Base-by-base conservation (phyloP, 2,329 filamentous ascomycete species). In the Stachybotrys elegans region DNA sequence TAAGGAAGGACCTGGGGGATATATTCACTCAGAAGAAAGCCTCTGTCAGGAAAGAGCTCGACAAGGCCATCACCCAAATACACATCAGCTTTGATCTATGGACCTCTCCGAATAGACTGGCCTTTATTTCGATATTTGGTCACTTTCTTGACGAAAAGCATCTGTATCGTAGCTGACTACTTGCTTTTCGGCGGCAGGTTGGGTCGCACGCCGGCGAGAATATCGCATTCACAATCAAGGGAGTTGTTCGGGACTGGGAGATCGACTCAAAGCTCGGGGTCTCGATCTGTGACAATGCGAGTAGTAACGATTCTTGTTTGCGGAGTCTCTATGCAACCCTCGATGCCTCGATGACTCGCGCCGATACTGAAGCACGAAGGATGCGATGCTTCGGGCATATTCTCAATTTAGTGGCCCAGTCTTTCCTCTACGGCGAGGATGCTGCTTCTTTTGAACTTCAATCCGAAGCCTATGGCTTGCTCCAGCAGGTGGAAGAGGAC, bases 391-490 rank as follows among this genome's bases (percentile, higher is more conserved):
- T 37, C n/a, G 35, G 35, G 6, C 40, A 48, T 19, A 45, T 36
- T 14, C 32, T 48, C 2, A 48, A 46, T 20, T 35, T 48, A 6
- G 17, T 46, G 11, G 32, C 46, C 6, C 22, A 25, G 5, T 36
- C 46, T 14, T 46, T 48, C 23, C 38, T 48, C 13, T 46, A 39
- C 22, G 37, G 43, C 22, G 32, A 46, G 22, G 40, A 46, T 29
- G 23, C 36, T 40, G 40, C 25, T 43, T 43, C 40, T 43, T 43
- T 43, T 25, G 35, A 46, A 40, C 35, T 43, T 43, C 34, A 43
- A 22, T 43, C 34, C 22, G 19, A 38, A 36, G 44, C 40, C 29
- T 43, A 43, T 43, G 35, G 17, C 34, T 36, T 45, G 23, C 21
- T 43, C n/a, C 32, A 35, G 32, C 32, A 35, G 32, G 32, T 35